Evolutionary conservation across 768 basidiomycete species (phyloP).

Genomic region (Suillus tomentosus): DNA sequence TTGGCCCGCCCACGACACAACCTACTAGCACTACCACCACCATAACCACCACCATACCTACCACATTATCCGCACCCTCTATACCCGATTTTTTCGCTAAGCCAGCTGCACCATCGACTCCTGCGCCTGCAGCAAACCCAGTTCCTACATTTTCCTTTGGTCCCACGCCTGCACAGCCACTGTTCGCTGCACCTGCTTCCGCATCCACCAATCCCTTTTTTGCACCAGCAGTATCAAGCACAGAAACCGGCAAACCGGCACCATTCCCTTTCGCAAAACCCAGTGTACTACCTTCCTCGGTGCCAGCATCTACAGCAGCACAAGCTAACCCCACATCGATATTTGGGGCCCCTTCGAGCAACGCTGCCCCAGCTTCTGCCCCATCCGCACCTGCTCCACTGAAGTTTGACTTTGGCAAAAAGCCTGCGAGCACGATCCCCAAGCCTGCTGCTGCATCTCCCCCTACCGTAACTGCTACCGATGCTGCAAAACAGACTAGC

Average conservation of each 20-base stretch:
- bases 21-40: slow-evolving; percentile 6
- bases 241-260: slow-evolving; percentile 16
- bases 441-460: slow-evolving; percentile 1
- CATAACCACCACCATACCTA: slow-evolving; percentile 8
- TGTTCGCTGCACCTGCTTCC: background rate
- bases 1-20: slow-evolving; percentile 20
- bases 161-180: slow-evolving; percentile 6
- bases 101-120: slow-evolving; percentile 23
- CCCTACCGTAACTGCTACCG: slow-evolving; percentile 8
- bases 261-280: slow-evolving; percentile 11
- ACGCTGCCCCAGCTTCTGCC: slow-evolving; percentile 9
- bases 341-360: slow-evolving; percentile 18
- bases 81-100: slow-evolving; percentile 16
- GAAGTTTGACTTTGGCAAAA: slow-evolving; percentile 19
- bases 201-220: slow-evolving; percentile 5
- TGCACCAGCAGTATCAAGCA: slow-evolving; percentile 8
- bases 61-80: slow-evolving; percentile 8
- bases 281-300: slow-evolving; percentile 23
- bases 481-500: slow-evolving; percentile 17
- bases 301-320: slow-evolving; percentile 8
- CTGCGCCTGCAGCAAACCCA: slow-evolving; percentile 14
- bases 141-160: slow-evolving; percentile 10
- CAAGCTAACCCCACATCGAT: slow-evolving; percentile 22
- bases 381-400: slow-evolving; percentile 14
- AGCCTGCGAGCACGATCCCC: background rate